phyloP scores from a whole-genome alignment of 495 filamentous ascomycete species.

The Aspergillus cavernicola region DNA sequence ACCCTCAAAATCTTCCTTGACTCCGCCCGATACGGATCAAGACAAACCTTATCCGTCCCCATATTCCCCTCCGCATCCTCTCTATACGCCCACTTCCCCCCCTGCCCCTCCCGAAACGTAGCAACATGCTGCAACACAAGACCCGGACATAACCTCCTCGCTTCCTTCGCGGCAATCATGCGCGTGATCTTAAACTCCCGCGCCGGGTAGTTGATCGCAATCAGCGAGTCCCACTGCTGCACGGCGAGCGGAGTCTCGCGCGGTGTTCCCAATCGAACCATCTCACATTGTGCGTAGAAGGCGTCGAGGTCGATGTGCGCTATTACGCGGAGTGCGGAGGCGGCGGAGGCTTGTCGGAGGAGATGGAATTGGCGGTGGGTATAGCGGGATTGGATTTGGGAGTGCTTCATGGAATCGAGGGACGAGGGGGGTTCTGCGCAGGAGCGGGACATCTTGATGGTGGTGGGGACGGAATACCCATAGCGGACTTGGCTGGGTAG shows the following conservation, averaged over 20 bases:
- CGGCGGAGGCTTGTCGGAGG: slow-evolving; percentile 64
- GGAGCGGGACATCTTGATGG: slow-evolving; percentile 27
- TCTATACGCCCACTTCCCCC: slow-evolving; percentile 79
- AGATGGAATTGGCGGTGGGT: slow-evolving; percentile 80
- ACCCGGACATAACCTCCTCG: slow-evolving; percentile 82
- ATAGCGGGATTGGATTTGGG: slow-evolving; percentile 72
- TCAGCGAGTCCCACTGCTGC: slow-evolving; percentile 76
- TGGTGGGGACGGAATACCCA: slow-evolving; percentile 10
- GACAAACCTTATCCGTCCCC: slow-evolving; percentile 82
- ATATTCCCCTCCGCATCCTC: slow-evolving; percentile 73
- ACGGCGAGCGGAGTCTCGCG: slow-evolving; percentile 82
- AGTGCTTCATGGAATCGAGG: slow-evolving; percentile 38
- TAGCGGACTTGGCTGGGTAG: slow-evolving; percentile 4
- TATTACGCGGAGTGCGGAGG: slow-evolving; percentile 78
- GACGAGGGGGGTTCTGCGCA: slow-evolving; percentile 29
- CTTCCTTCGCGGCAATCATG: slow-evolving; percentile 71
- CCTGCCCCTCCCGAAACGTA: slow-evolving; percentile 89
- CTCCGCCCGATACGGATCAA: slow-evolving; percentile 88
- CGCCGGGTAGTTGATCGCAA: slow-evolving; percentile 94
- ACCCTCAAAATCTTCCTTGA: slow-evolving; percentile 75
- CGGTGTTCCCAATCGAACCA: slow-evolving; percentile 71
- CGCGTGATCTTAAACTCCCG: slow-evolving; percentile 73
- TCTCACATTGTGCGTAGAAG: slow-evolving; percentile 97
- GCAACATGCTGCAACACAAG: slow-evolving; percentile 89
- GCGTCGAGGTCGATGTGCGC: slow-evolving; percentile 96